phyloP scores from a whole-genome alignment of 352 stramenopile genomes.

The Pythium vanterpoolii region DNA sequence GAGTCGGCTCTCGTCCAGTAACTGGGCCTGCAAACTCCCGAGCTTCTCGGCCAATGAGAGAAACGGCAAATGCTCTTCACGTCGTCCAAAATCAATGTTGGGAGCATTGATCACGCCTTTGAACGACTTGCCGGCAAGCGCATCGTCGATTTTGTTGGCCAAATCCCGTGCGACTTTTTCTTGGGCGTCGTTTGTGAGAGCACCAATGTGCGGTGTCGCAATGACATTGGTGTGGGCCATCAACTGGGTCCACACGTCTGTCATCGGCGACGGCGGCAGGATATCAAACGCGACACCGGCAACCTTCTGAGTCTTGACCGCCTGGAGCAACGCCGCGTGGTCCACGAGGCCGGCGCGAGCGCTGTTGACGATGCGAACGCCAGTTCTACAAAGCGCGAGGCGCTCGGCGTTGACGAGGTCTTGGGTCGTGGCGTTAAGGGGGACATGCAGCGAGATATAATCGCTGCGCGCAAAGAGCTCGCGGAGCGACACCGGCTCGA shows the following conservation, averaged over 20 bases:
- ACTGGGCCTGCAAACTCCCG: conserved; percentile 81
- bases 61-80: conserved; percentile 79
- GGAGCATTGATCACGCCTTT: conserved; percentile 95
- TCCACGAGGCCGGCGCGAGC: conserved; percentile 93
- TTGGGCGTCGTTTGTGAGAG: conserved; percentile 93
- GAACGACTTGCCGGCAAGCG: conserved; percentile 91
- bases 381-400: conserved; percentile 89
- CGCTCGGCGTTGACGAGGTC: conserved; percentile 85
- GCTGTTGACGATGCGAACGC: conserved; percentile 93
- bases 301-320: conserved; percentile 81
- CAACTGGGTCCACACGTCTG: conserved; percentile 65
- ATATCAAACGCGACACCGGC: conserved; percentile 75
- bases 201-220: conserved; percentile 94
- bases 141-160: conserved; percentile 90
- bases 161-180: conserved; percentile 89
- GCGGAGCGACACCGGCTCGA: conserved; percentile 81
- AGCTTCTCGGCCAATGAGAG: conserved; percentile 91
- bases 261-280: conserved; percentile 42
- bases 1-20: conserved; percentile 73
- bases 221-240: conserved; percentile 90
- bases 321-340: conserved; percentile 85
- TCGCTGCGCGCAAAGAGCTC: conserved; percentile 91
- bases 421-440: conserved; percentile 93
- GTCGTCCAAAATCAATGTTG: conserved; percentile 85
- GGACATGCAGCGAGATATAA: conserved; percentile 96